Base-by-base conservation (phyloP, 140 eudicot genomes). In the Cichorium intybus region DNA sequence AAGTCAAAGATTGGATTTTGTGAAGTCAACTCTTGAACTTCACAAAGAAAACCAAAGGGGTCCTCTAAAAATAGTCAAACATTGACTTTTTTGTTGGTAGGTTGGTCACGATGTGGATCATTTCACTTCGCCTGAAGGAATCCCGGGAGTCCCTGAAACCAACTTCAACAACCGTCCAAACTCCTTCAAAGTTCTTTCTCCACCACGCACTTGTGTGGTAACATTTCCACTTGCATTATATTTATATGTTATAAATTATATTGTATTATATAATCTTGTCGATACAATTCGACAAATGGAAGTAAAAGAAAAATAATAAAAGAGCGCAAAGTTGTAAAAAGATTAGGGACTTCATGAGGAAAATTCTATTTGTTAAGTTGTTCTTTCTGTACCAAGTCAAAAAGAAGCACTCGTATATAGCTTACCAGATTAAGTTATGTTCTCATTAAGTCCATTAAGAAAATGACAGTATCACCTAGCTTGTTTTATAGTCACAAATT, bases 151-250 rank as follows among this genome's bases (percentile, higher is more conserved):
- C 55, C 97, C 97, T 4, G 99, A 94, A 76, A 94, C 95, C 26
- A 94, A 94, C 76, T 94, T 94, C 60, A 89, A 94, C 57, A 84
- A 86, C 73, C 99, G 99, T 37, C 99, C 99, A 15, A 94, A 94
- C 79, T 94, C 99, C 23, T 83, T 94, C 77, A 89, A 80, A 80
- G 88, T 94, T 31, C 95, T 94, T 64, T 86, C 99, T 21, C 99
- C 99, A 33, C 82, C 97, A 62, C 87, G 91, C 37, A 86, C 99
- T 71, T 84, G 95, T 75, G 95, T 86, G 95, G 99, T 94, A 86
- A 64, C 83, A 48, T 35, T 49, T 31, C 10, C 48, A 24, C 16
- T 49, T 46, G 2, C 47, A 16, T 27, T 52, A 18, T 43, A 41
- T 16, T 2, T 20, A 4, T 22, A 43, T 65, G 29, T 18, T n/a